These are phyloP conservation scores for Podaxis sp. DNA, from an alignment of 768 basidiomycete genomes.

Conservation along the genomic window DNA sequence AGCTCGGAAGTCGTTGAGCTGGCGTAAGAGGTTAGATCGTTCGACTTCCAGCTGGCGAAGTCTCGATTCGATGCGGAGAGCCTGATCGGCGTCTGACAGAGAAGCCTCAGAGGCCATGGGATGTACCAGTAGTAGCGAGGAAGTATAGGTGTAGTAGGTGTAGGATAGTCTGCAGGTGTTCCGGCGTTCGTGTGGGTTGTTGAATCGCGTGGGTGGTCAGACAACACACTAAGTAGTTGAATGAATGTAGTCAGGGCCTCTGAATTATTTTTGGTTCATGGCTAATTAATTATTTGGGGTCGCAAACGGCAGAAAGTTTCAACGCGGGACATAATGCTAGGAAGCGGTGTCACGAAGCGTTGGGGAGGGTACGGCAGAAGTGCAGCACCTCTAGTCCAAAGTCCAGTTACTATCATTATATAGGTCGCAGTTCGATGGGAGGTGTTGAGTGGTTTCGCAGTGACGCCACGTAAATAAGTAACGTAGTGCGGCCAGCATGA, in stretches of 20 bases:
- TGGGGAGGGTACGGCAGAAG: too few species aligned
- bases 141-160: background rate
- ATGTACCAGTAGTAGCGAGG: background rate
- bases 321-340: background rate
- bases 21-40: background rate
- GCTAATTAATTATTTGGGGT: background rate
- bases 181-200: background rate
- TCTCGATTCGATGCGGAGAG: background rate
- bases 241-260: background rate
- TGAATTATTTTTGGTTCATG: background rate
- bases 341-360: background rate
- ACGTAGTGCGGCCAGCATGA: too few species aligned
- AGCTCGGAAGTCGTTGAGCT: background rate
- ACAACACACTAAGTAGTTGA: background rate
- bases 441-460: too few species aligned
- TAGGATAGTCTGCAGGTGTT: background rate
- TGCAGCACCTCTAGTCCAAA: too few species aligned
- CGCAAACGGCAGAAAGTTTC: too few species aligned
- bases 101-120: background rate
- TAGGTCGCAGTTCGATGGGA: too few species aligned
- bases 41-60: background rate
- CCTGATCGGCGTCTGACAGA: background rate
- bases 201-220: background rate
- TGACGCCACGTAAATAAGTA: too few species aligned
- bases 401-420: too few species aligned